Base-by-base conservation (phyloP, 176 grass and related monocot species). In the Bromus sterilis region DNA sequence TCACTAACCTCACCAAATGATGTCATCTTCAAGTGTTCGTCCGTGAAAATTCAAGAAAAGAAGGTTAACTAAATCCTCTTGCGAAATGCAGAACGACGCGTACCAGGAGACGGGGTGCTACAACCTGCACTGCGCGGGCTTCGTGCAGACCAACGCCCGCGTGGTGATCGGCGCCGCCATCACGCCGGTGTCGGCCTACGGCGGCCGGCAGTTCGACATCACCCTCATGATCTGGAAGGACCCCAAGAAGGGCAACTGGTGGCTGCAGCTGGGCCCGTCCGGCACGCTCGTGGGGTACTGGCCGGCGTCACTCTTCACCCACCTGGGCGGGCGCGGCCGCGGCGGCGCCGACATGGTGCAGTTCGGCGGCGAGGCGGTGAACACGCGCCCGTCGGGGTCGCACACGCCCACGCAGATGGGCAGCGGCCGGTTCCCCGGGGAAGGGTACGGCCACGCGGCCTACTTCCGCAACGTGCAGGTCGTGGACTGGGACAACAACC, bases 341-440 rank as follows among this genome's bases (percentile, higher is more conserved):
- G 68, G 68, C 24, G 68, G 68, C 40, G 95, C 95, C 68, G 84
- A 83, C 80, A 98, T 98, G 95, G 90, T 89, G 77, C 94, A 94
- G 72, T 97, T 94, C 32, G 94, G 94, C 29, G 94, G 94, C 28
- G 94, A 97, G 92, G 86, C 90, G 4, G 91, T 90, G 9, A 93
- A 97, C 86, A 80, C 83, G 39, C 89, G 77, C 20, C 89, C 82
- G 15, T 78, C 85, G 1, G 89, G 92, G 21, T 74, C 68, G 18
- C 91, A 97, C 86, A 94, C 94, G 43, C 53, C 87, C 11, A 97
- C 94, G 9, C 92, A 94, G 82, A 97, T 97, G 94, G 94, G 94
- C 16, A 91, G 86, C 28, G 92, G 94, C 2, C 62, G 87, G 29
- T 94, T 92, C 84, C 64, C 94, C 1, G 43, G 73, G 8, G 94